Percentiles rank a stretch among this genome's conserved stretches.
These are phyloP conservation scores for Citrus medica DNA, from an alignment of 345 rosid species.

Conservation along the genomic window DNA sequence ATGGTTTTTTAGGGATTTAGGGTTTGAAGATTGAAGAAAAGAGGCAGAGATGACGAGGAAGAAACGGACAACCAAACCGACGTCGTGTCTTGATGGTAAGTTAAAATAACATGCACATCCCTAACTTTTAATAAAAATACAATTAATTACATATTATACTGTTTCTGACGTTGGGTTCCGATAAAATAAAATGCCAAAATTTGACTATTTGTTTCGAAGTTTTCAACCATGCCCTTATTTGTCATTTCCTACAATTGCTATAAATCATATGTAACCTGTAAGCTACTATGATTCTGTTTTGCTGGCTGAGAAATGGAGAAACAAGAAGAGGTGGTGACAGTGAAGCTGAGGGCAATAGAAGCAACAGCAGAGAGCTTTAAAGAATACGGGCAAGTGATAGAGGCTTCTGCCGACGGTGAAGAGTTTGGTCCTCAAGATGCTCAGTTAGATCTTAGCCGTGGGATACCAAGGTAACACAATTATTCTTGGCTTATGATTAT, in stretches of 20 bases:
- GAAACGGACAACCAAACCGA: background rate
- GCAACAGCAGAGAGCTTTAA: slow-evolving; percentile 65
- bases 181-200: too few relatives aligned
- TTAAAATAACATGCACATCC: background rate
- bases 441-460: slow-evolving; percentile 62
- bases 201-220: too few relatives aligned
- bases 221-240: background rate
- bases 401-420: slow-evolving; percentile 52
- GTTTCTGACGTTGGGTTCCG: background rate
- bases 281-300: too few relatives aligned
- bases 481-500: background rate
- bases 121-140: background rate
- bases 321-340: slow-evolving; percentile 9
- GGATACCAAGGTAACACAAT: slow-evolving; percentile 53
- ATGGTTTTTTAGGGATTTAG: too few relatives aligned
- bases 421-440: slow-evolving; percentile 75
- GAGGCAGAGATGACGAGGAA: too few relatives aligned
- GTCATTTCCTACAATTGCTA: background rate
- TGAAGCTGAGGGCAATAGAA: slow-evolving; percentile 55
- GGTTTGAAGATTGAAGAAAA: background rate
- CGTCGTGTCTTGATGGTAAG: background rate
- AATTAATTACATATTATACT: too few relatives aligned
- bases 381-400: slow-evolving; percentile 72
- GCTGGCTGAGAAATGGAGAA: background rate
- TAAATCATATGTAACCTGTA: too few relatives aligned